Conservation (phyloP, 768 basidiomycete genomes). For the Pulveroboletus sp. region DNA sequence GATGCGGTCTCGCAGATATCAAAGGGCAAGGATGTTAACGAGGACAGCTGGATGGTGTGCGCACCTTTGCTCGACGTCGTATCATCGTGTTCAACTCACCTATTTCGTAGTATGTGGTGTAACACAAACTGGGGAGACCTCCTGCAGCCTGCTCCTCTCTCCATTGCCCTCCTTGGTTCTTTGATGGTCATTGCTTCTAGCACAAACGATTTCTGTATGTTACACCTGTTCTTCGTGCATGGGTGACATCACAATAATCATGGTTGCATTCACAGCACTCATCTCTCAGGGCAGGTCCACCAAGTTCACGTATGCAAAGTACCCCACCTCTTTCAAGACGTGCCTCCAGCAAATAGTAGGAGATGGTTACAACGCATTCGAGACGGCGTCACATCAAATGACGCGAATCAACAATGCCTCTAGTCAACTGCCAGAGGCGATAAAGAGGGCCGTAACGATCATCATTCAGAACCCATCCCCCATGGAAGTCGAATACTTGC, state of each 20-base stretch:
- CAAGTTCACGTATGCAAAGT: slow-evolving; percentile 14
- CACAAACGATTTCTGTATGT: slow-evolving; percentile 16
- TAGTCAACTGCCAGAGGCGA: slow-evolving; percentile 14
- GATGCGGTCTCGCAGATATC: slow-evolving; percentile 19
- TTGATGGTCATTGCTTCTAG: slow-evolving; percentile 17
- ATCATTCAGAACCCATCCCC: slow-evolving; percentile 12
- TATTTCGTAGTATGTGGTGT: slow-evolving; percentile 17
- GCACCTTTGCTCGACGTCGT: neutral
- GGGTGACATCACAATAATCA: neutral
- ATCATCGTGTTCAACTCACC: neutral
- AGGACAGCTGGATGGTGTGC: slow-evolving; percentile 22
- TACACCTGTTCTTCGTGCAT: neutral
- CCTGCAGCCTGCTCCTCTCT: slow-evolving; percentile 17
- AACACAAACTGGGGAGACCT: slow-evolving; percentile 21
- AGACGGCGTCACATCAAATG: slow-evolving; percentile 19
- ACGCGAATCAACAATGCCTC: slow-evolving; percentile 20
- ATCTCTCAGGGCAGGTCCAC: slow-evolving; percentile 5
- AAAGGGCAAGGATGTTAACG: slow-evolving; percentile 18
- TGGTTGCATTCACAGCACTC: neutral
- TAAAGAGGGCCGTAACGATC: slow-evolving; percentile 14
- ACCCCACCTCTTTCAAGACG: slow-evolving; percentile 20
- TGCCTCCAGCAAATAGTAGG: slow-evolving; percentile 23
- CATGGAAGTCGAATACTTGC: slow-evolving; percentile 9
- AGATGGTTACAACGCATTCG: slow-evolving; percentile 20
- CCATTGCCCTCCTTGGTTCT: slow-evolving; percentile 16